Conservation (phyloP, 371 early-diverging fungal species). For the Mortierella sp. region DNA sequence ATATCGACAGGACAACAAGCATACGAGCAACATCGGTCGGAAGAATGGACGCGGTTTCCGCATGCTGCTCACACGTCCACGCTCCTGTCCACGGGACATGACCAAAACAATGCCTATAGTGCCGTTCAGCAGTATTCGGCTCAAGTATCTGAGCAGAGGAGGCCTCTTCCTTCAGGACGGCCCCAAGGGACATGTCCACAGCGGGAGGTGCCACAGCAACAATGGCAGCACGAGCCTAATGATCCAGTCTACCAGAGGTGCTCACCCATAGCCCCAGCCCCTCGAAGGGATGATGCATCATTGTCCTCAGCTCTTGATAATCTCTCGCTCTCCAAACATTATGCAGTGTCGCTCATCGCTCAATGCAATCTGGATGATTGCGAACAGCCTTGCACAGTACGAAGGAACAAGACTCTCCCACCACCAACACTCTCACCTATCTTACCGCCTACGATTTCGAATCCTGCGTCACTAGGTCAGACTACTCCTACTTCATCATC, state of each 20-base stretch:
- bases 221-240: constrained; percentile 5
- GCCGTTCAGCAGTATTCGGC: not conserved
- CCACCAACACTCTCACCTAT: constrained; percentile 46
- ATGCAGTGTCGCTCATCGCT: not conserved
- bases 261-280: not conserved
- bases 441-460: constrained; percentile 34
- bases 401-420: constrained; percentile 48
- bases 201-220: constrained; percentile 8
- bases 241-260: not conserved
- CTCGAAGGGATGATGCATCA: not conserved
- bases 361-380: constrained; percentile 10
- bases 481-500: constrained; percentile 3
- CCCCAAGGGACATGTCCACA: constrained; percentile 4
- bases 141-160: constrained; percentile 1
- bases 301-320: not conserved
- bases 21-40: constrained; percentile 13
- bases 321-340: constrained; percentile 5
- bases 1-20: constrained; percentile 17
- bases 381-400: constrained; percentile 29
- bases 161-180: not conserved
- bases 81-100: not conserved
- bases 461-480: constrained; percentile 31
- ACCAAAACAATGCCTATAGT: not conserved
- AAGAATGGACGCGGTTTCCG: constrained; percentile 32
- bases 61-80: constrained; percentile 15